Evolutionary conservation across 2,329 filamentous ascomycete genomes (phyloP).

Genomic region (Nothophaeocryptopus gaeumannii): DNA sequence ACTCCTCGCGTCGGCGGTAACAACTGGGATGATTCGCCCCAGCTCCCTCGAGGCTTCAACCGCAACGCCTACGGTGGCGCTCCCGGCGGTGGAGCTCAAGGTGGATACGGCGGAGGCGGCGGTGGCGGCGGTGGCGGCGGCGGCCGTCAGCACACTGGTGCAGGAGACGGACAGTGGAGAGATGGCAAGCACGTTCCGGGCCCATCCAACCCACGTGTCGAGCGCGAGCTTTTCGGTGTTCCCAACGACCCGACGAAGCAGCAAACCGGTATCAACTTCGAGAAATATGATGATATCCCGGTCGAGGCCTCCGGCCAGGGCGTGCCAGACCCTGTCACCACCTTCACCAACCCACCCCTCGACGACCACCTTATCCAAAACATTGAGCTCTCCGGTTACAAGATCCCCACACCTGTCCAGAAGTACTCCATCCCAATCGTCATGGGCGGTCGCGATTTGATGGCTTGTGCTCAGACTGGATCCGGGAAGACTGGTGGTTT

Average conservation of each 20-base stretch:
- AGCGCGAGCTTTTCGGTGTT: slow-evolving; percentile 92
- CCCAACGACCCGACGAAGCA: slow-evolving; percentile 91
- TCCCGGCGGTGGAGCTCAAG: slow-evolving; percentile 49
- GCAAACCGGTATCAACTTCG: slow-evolving; percentile 98
- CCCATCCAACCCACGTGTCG: slow-evolving; percentile 79
- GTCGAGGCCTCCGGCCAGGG: slow-evolving; percentile 94
- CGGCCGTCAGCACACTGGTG: slow-evolving; percentile 65
- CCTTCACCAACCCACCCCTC: slow-evolving; percentile 90
- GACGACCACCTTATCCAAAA: slow-evolving; percentile 91
- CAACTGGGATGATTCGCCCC: slow-evolving; percentile 43
- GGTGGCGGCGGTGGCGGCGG: slow-evolving; percentile 52
- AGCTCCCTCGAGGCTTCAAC: slow-evolving; percentile 52
- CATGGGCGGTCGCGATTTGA: slow-evolving; percentile 94
- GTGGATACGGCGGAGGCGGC: slow-evolving; percentile 47
- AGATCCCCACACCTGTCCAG: slow-evolving; percentile 93
- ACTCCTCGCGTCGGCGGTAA: slow-evolving; percentile 43
- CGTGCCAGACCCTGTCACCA: slow-evolving; percentile 85
- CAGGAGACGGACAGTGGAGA: slow-evolving; percentile 92
- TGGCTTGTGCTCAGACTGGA: slow-evolving; percentile 99
- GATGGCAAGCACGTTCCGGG: slow-evolving; percentile 96
- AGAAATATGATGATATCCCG: slow-evolving; percentile 99
- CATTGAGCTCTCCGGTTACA: slow-evolving; percentile 92
- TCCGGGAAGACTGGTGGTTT: slow-evolving; percentile 99
- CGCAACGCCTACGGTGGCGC: slow-evolving; percentile 61
- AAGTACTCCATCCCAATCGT: slow-evolving; percentile 99